Evolutionary conservation across 495 filamentous ascomycete species (phyloP), one percentile per base, ranked within the genome.

Genomic region (Neurospora hispaniola): DNA sequence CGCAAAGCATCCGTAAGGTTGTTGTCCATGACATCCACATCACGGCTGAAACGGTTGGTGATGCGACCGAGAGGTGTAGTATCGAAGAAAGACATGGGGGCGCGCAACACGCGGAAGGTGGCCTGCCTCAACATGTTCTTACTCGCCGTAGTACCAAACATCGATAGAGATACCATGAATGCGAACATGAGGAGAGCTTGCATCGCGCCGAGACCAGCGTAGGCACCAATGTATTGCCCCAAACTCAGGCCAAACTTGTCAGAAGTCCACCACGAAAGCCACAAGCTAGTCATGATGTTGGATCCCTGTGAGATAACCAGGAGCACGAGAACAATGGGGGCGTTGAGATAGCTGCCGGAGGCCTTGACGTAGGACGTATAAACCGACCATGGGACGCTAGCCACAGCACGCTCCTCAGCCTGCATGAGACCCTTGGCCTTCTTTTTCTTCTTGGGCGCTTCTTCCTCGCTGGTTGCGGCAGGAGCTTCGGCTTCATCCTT

Each of bases 11-110:
- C 96, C 0, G 91, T 90, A 10, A 98, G 85, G 59, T 88, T 94
- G 79, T 97, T 98, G 80, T 99, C 96, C 94, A 99, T 96, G 42
- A 92, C 91, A 77, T 97, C 92, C 66, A 98, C 90, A 80, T 99
- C 96, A 77, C 94, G 93, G 4, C 94, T 95, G 82, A 99, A 99
- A 27, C 96, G 92, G 79, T 98, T 99, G 10, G 94, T 96, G 79
- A 99, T 97, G 35, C 96, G 90, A n/a, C 96, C 96, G 1, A 98
- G 79, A 2, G 96, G 96, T 0, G 96, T 99, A 0, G 95, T 98
- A 75, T 98, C 96, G 84, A 98, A 98, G 85, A 98, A 98, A 5
- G 91, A 90, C 94, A 98, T 97, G 0, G 96, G 96, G 0, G 96
- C 95, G 69, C 94, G 88, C 48, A 99, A 85, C 1, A 94, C 92